Evolutionary conservation across 805 yeast genomes (phyloP), one percentile per base, ranked within the genome.

Genomic region (Wickerhamomyces bisporus): DNA sequence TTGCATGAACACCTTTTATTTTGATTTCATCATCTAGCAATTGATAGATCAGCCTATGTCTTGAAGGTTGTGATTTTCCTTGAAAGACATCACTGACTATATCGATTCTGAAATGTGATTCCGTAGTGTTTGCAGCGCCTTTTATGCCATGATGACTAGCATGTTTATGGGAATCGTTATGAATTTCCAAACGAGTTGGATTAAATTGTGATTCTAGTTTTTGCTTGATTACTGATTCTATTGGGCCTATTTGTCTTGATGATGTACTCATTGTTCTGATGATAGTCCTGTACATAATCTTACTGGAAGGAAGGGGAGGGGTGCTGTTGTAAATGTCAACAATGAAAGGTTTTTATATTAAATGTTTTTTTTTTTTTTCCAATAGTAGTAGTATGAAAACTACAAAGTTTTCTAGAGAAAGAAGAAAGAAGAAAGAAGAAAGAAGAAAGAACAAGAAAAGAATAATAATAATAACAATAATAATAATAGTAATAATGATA

Each of bases 151-250:
- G 81, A 59, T 91, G 98, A 47, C 86, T 89, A 2, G 88, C 77
- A 60, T 91, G 98, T 56, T 84, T 84, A 60, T 77, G 78, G 6
- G 96, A 86, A 60, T 91, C 97, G 57, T 91, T 91, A 41, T 65
- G 66, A 6, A 91, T 70, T 24, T 65, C 70, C 47, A 75, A 67
- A 47, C 45, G 58, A 8, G 55, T 52, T 17, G 77, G 94, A 45
- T 63, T 36, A 30, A 53, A 47, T 30, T 47, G 44, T 6, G 37
- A 26, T 1, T 39, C 39, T 5, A 55, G 43, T 32, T 55, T 55
- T n/a, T 38, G 34, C n/a, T 26, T 33, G 31, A 55, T 53, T 5
- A 40, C 9, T 15, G 38, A 36, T 27, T 53, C 53, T 12, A 55
- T 48, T 2, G 58, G 60, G 15, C 60, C 58, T 9, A 42, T 42